These are phyloP conservation scores for Mucor racemosus DNA, from an alignment of 371 early-diverging fungal genomes.

Conservation along the genomic window DNA sequence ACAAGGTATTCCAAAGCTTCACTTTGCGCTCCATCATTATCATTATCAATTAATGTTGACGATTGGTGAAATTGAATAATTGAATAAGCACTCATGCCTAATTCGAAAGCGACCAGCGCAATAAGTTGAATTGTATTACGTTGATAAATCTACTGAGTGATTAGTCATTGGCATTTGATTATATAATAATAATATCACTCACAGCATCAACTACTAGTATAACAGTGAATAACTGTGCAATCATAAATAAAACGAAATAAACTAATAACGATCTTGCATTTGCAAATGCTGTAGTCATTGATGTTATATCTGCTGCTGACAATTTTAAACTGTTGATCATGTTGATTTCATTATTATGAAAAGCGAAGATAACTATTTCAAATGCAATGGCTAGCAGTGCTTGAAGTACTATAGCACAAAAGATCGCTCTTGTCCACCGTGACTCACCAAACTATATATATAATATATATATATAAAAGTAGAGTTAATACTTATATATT, in stretches of 20 bases:
- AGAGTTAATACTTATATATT: no score
- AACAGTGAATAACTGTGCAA: conserved; percentile 52
- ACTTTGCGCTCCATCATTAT: neutral
- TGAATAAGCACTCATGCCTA: conserved; percentile 54
- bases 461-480: neutral
- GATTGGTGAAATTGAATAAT: conserved; percentile 57
- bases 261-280: conserved; percentile 54
- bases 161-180: neutral
- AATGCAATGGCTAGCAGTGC: conserved; percentile 45
- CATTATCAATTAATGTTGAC: conserved; percentile 32
- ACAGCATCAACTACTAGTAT: conserved; percentile 55
- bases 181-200: conserved; percentile 11
- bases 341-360: conserved; percentile 37
- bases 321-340: conserved; percentile 26
- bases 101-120: conserved; percentile 54
- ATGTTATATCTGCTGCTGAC: neutral
- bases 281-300: conserved; percentile 35
- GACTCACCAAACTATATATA: conserved; percentile 54
- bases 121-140: conserved; percentile 56
- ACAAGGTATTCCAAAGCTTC: conserved; percentile 29
- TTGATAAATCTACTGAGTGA: conserved; percentile 43
- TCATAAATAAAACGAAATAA: conserved; percentile 48
- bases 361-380: conserved; percentile 48
- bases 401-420: conserved; percentile 42
- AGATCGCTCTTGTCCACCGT: conserved; percentile 53